phyloP scores from a whole-genome alignment of 1,139 yeast genomes.

The Sugiyamaella japonica region DNA sequence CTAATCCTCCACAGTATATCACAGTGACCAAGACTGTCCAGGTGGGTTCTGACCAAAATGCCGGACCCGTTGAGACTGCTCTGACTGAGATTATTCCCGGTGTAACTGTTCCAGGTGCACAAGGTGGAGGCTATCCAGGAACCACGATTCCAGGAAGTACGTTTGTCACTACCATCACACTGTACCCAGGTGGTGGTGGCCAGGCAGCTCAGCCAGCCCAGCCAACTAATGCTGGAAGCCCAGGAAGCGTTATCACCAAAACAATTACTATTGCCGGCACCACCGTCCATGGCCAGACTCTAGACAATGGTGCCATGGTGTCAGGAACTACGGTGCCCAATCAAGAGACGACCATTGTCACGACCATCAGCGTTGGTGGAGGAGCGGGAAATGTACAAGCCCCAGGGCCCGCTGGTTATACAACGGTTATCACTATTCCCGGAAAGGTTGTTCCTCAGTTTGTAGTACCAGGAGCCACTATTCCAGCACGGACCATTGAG shows the following conservation, averaged over 20 bases:
- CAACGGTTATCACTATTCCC: conserved; percentile 27
- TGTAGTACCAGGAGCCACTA: conserved; percentile 27
- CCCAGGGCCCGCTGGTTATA: not conserved
- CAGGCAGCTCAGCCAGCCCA: not conserved
- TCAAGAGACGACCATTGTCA: conserved; percentile 20
- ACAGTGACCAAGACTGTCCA: conserved; percentile 14
- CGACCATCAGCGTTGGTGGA: conserved; percentile 12
- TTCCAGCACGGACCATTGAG: conserved; percentile 22
- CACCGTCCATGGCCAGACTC: conserved; percentile 21
- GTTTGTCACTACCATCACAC: conserved; percentile 16
- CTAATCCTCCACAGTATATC: not conserved
- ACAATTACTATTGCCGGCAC: conserved; percentile 27
- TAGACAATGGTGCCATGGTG: conserved; percentile 18
- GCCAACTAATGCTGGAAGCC: conserved; percentile 4
- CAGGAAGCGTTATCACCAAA: conserved; percentile 21
- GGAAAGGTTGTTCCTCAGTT: conserved; percentile 26
- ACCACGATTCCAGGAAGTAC: conserved; percentile 25
- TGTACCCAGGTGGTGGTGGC: conserved; percentile 16
- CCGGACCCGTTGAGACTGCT: not conserved
- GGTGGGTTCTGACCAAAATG: not conserved
- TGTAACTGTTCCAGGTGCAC: conserved; percentile 21
- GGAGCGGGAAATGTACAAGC: no score
- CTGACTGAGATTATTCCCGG: conserved; percentile 24
- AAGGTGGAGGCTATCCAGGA: conserved; percentile 19
- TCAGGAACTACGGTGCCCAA: conserved; percentile 24